Conservation (phyloP, 2,329 filamentous ascomycete genomes). For the Epichloe festucae region DNA sequence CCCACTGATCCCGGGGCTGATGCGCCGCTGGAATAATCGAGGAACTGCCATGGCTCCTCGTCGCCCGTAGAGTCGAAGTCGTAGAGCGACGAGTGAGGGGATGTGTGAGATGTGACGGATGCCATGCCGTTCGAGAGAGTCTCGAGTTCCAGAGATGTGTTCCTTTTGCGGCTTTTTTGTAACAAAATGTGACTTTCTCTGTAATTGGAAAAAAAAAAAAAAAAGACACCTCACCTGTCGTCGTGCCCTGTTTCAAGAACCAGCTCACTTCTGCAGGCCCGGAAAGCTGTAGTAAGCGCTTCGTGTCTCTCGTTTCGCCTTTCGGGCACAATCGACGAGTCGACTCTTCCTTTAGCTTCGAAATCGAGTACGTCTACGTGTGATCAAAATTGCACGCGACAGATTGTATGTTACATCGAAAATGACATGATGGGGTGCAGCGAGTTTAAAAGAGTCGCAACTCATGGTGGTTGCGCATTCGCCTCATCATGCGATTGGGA, state of each 20-base stretch:
- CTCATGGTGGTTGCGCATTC: neutral
- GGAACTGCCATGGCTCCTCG: constrained; percentile 33
- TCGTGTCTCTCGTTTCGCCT: too few species aligned
- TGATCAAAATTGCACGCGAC: neutral
- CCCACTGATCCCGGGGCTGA: constrained; percentile 26
- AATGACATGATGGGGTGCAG: neutral
- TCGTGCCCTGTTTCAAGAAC: too few species aligned
- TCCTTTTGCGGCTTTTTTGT: neutral
- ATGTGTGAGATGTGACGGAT: constrained; percentile 26
- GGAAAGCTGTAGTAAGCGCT: too few species aligned
- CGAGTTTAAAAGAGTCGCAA: constrained; percentile 1
- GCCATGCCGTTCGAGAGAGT: constrained; percentile 15
- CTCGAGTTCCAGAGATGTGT: neutral
- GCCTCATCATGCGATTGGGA: neutral
- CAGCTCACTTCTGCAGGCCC: too few species aligned
- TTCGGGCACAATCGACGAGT: too few species aligned
- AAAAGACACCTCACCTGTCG: too few species aligned
- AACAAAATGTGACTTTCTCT: neutral
- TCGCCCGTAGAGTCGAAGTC: constrained; percentile 26
- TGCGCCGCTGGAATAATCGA: constrained; percentile 23
- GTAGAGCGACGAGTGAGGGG: constrained; percentile 26
- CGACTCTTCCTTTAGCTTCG: too few species aligned
- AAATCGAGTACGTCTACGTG: too few species aligned
- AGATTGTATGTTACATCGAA: neutral
- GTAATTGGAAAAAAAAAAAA: too few species aligned